Evolutionary conservation across 1,284 basidiomycete species (phyloP).

Genomic region (Volvariella volvacea): DNA sequence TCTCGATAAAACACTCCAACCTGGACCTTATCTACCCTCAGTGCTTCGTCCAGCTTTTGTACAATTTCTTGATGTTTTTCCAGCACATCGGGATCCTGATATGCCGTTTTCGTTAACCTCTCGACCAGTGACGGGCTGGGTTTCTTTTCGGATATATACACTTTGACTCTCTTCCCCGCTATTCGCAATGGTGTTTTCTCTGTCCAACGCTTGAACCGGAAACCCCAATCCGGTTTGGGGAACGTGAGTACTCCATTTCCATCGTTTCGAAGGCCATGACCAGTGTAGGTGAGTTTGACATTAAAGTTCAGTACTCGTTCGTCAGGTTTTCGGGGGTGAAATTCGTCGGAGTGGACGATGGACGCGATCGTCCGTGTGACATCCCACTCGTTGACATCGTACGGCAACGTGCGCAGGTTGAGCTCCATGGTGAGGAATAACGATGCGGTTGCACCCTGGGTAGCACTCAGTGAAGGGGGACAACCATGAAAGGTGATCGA

Average conservation of each 20-base stretch:
- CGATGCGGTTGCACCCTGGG: slow-evolving; percentile 11
- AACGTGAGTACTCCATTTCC: slow-evolving; percentile 49
- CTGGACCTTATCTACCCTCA: slow-evolving; percentile 54
- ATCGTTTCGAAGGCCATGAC: slow-evolving; percentile 45
- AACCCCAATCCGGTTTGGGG: slow-evolving; percentile 31
- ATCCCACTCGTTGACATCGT: slow-evolving; percentile 43
- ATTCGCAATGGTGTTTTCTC: slow-evolving; percentile 28
- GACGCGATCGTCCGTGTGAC: slow-evolving; percentile 48
- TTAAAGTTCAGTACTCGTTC: slow-evolving; percentile 48
- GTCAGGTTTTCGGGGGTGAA: slow-evolving; percentile 30
- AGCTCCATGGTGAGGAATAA: slow-evolving; percentile 45
- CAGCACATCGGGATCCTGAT: slow-evolving; percentile 52
- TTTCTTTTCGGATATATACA: slow-evolving; percentile 22
- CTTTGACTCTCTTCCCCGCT: slow-evolving; percentile 28
- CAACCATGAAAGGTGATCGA: too few species aligned
- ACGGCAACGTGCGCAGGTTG: slow-evolving; percentile 37
- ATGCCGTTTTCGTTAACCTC: slow-evolving; percentile 51
- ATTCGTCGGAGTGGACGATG: slow-evolving; percentile 48
- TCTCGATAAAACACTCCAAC: slow-evolving; percentile 49
- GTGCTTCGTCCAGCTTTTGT: slow-evolving; percentile 32
- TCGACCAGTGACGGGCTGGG: slow-evolving; percentile 19
- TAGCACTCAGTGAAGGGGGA: slow-evolving; percentile 42
- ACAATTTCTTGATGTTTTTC: slow-evolving; percentile 44
- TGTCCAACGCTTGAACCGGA: slow-evolving; percentile 40
- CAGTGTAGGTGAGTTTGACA: slow-evolving; percentile 41